phyloP scores from a whole-genome alignment of 2,329 filamentous ascomycete species.

The Stemphylium vesicarium region DNA sequence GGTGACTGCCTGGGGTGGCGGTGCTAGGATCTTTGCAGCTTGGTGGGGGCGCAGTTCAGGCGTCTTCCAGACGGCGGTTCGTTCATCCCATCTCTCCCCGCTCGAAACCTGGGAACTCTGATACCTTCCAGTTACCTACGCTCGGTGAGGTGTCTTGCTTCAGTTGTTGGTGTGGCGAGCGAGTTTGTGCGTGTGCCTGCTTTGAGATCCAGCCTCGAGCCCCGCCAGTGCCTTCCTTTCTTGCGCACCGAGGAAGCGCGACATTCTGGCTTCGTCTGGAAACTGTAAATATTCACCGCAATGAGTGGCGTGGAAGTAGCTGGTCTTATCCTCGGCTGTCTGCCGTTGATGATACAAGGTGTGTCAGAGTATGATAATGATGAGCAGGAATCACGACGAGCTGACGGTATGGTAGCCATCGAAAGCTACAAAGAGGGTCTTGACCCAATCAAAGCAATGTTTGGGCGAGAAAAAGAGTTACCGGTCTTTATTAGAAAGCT shows the following conservation, averaged over 20 bases:
- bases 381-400: not conserved
- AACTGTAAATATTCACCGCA: not conserved
- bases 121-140: not conserved
- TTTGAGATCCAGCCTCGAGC: slow-evolving; percentile 7
- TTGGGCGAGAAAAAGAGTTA: slow-evolving; percentile 45
- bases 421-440: slow-evolving; percentile 50
- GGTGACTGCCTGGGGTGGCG: slow-evolving; percentile 6
- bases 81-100: slow-evolving; percentile 2
- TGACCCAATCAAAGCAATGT: slow-evolving; percentile 48
- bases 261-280: not conserved
- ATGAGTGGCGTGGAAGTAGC: slow-evolving; percentile 45
- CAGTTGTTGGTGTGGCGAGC: not conserved
- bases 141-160: not conserved
- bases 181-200: slow-evolving; percentile 3
- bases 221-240: slow-evolving; percentile 12
- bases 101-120: not conserved
- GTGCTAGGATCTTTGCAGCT: slow-evolving; percentile 11
- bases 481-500: slow-evolving; percentile 47
- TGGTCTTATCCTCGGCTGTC: slow-evolving; percentile 44
- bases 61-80: slow-evolving; percentile 4
- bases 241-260: slow-evolving; percentile 11
- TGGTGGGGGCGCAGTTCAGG: slow-evolving; percentile 17
- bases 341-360: slow-evolving; percentile 49
- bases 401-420: slow-evolving; percentile 25
- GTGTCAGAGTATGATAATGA: slow-evolving; percentile 7